Base-by-base conservation (phyloP, 1,139 yeast genomes). In the Pneumocystis jirovecii region DNA sequence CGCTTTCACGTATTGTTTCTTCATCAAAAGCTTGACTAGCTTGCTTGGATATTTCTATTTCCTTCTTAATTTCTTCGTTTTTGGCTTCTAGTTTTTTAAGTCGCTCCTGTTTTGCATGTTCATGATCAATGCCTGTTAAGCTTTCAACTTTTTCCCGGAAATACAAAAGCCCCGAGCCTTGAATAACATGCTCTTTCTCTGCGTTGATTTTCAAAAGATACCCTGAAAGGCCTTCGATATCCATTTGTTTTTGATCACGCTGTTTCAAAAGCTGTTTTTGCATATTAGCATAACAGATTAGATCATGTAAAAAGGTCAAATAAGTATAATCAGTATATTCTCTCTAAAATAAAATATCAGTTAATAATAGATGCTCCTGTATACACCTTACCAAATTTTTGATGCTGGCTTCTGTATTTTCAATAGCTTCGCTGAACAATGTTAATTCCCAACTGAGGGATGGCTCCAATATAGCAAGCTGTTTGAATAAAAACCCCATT, bases 201-300 rank as follows among this genome's bases (percentile, higher is more conserved):
- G 76, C 76, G 66, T 82, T 80, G 0, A 96, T 84, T 72, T 88
- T 87, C 61, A 81, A 79, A 65, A 90, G 78, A 73, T 91, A 91
- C 66, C 87, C 96, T 61, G 84, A 83, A 64, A 93, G 79, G 63
- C 88, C 96, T 73, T 93, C 97, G 71, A 87, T 84, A 74, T 93
- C 98, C 59, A 91, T 82, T 70, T 88, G 91, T 74, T 91, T 91
- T 73, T 89, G 93, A 72, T 93, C 98, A 69, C 93, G 89, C 65
- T 88, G 80, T 72, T 87, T 91, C 67, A 93, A 82, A 69, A 91
- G 78, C 67, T 82, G 83, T 70, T 89, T 87, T 70, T 93, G 80
- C 42, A 93, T 84, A 60, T 82, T 80, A 64, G 91, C 85, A 72
- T 90, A 93, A 75, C 88, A 91, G 69, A 93, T 89, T 76, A 95